Evolutionary conservation across 1,139 yeast species (phyloP).

Genomic region (Lodderomyces orthopsilosis): DNA sequence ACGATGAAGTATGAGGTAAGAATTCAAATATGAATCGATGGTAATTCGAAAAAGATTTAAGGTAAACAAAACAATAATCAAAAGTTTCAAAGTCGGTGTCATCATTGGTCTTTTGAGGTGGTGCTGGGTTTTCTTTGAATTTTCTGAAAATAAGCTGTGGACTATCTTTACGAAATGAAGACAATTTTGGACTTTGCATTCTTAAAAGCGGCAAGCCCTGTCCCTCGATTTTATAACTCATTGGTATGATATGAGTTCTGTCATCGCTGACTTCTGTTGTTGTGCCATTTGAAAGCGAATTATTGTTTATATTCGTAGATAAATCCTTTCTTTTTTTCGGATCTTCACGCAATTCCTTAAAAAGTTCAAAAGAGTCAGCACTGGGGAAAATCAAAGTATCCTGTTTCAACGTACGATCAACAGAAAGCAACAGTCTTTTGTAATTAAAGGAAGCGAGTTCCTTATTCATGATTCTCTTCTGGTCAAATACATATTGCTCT

Average conservation of each 20-base stretch:
- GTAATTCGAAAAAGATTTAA: conserved; percentile 27
- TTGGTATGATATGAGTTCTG: conserved; percentile 34
- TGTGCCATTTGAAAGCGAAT: conserved; percentile 16
- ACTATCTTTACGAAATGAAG: conserved; percentile 32
- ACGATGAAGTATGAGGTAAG: neutral
- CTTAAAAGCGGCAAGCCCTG: conserved; percentile 39
- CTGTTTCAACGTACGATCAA: conserved; percentile 33
- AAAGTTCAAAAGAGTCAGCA: conserved; percentile 27
- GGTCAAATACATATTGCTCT: conserved; percentile 4
- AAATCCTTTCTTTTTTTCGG: conserved; percentile 22
- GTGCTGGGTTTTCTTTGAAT: conserved; percentile 30
- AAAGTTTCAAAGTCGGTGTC: conserved; percentile 30
- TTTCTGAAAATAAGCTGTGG: conserved; percentile 35
- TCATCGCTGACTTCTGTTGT: conserved; percentile 20
- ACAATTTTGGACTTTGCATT: conserved; percentile 35
- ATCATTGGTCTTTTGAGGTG: conserved; percentile 17
- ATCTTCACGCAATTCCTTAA: conserved; percentile 26
- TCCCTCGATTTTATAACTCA: conserved; percentile 31
- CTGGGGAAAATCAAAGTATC: conserved; percentile 31
- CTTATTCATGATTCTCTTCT: conserved; percentile 16
- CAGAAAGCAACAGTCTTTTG: conserved; percentile 31
- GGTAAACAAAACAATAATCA: conserved; percentile 32
- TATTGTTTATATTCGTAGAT: conserved; percentile 21
- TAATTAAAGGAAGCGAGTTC: conserved; percentile 20
- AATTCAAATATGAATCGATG: conserved; percentile 28